Evolutionary conservation across 192 early-diverging fungal genomes (phyloP).

Genomic region (Rhizoclosmatium globosum): DNA sequence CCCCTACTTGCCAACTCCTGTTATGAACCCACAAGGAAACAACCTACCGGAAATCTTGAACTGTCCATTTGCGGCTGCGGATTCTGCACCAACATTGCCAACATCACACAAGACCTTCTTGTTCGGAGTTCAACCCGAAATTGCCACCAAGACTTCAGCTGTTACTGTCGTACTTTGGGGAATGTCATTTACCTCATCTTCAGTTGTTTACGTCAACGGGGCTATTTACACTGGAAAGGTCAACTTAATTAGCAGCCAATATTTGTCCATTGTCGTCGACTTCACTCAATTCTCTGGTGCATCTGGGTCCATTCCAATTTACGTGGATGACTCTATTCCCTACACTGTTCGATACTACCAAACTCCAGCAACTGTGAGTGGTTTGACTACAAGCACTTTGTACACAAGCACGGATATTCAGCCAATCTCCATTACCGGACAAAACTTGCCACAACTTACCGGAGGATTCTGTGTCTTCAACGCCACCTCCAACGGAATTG

Average conservation of each 20-base stretch:
- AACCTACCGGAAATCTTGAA: conserved; percentile 21
- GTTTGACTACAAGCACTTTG: not conserved
- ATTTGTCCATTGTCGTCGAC: conserved; percentile 27
- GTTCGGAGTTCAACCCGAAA: conserved; percentile 32
- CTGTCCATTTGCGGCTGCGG: conserved; percentile 31
- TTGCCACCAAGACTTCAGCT: conserved; percentile 22
- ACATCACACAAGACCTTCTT: conserved; percentile 12
- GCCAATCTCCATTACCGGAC: conserved; percentile 12
- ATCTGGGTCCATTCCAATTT: conserved; percentile 22
- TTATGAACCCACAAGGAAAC: not conserved
- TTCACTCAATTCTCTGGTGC: conserved; percentile 29
- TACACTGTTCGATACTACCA: conserved; percentile 37
- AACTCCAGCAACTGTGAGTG: conserved; percentile 3
- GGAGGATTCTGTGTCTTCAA: conserved; percentile 41
- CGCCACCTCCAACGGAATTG: conserved; percentile 15
- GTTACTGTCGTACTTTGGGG: conserved; percentile 32
- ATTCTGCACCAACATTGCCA: not conserved
- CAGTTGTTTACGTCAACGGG: conserved; percentile 36
- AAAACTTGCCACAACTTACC: conserved; percentile 15
- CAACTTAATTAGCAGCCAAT: conserved; percentile 25
- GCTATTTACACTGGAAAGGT: not conserved
- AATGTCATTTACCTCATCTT: conserved; percentile 15
- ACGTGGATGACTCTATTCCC: conserved; percentile 36
- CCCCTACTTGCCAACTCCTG: conserved; percentile 18
- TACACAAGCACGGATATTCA: conserved; percentile 18